phyloP scores from a whole-genome alignment of 169 alveolate species.

The Perkinsus olseni region DNA sequence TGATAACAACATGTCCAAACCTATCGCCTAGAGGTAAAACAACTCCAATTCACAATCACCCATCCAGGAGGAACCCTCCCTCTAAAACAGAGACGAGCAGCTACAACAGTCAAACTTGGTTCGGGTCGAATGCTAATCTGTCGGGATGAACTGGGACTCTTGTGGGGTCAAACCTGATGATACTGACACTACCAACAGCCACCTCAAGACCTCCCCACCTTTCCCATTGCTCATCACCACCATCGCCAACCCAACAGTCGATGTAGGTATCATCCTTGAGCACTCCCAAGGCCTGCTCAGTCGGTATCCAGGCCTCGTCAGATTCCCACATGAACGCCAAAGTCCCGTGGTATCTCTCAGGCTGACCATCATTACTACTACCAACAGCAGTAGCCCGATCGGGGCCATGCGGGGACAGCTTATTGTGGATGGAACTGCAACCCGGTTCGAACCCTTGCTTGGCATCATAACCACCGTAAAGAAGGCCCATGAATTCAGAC shows the following conservation, averaged over 20 bases:
- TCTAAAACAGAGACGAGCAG: too few species aligned
- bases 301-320: constrained; percentile 19
- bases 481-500: constrained; percentile 74
- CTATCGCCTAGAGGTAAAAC: too few species aligned
- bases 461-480: constrained; percentile 67
- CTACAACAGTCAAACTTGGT: too few species aligned
- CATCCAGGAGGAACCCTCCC: too few species aligned
- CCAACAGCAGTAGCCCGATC: constrained; percentile 47
- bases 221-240: constrained; percentile 9
- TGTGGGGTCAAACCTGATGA: not conserved
- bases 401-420: constrained; percentile 71
- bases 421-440: constrained; percentile 50
- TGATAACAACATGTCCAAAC: too few species aligned
- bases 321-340: constrained; percentile 72
- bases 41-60: too few species aligned
- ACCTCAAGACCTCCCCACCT: not conserved
- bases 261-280: constrained; percentile 8
- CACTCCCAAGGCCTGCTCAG: not conserved
- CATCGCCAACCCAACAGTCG: constrained; percentile 31
- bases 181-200: not conserved
- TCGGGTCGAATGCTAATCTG: not conserved
- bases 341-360: constrained; percentile 37
- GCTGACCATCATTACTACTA: constrained; percentile 31
- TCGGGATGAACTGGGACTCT: not conserved
- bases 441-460: constrained; percentile 45